phyloP scores from a whole-genome alignment of 306 rosid species.

The Medicago lupulina region DNA sequence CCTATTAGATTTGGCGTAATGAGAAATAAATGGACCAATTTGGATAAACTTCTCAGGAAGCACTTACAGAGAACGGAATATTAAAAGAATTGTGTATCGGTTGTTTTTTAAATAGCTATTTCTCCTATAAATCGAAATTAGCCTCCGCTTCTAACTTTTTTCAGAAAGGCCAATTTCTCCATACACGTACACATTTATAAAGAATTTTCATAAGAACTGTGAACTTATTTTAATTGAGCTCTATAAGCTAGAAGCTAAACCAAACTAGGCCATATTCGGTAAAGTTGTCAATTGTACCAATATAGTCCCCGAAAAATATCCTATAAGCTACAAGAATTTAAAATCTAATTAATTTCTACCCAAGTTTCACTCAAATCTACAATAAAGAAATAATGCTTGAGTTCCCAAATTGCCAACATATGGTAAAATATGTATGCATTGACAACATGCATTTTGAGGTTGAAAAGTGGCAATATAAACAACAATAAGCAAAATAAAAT shows the following conservation, averaged over 20 bases:
- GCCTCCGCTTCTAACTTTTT: not conserved
- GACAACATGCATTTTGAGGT: slow-evolving; percentile 11
- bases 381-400: not conserved
- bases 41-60: slow-evolving; percentile 7
- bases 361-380: slow-evolving; percentile 7
- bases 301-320: not conserved
- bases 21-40: not conserved
- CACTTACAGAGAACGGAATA: not conserved
- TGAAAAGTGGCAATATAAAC: slow-evolving; percentile 21
- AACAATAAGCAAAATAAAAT: slow-evolving; percentile 23
- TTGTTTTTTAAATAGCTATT: not conserved
- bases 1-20: not conserved
- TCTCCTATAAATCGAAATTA: not conserved
- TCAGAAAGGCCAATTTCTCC: not conserved
- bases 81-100: not conserved
- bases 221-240: not conserved
- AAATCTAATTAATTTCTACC: slow-evolving; percentile 5
- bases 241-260: not conserved
- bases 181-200: not conserved
- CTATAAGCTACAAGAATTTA: not conserved
- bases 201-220: not conserved
- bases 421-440: slow-evolving; percentile 3
- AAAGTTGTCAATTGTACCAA: not conserved
- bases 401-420: slow-evolving; percentile 3
- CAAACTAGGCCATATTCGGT: not conserved